A percentile compares a stretch with the other conserved stretches of the same genome.
Conservation (phyloP, 2,329 filamentous ascomycete species). For the Neofusicoccum umdonicola region DNA sequence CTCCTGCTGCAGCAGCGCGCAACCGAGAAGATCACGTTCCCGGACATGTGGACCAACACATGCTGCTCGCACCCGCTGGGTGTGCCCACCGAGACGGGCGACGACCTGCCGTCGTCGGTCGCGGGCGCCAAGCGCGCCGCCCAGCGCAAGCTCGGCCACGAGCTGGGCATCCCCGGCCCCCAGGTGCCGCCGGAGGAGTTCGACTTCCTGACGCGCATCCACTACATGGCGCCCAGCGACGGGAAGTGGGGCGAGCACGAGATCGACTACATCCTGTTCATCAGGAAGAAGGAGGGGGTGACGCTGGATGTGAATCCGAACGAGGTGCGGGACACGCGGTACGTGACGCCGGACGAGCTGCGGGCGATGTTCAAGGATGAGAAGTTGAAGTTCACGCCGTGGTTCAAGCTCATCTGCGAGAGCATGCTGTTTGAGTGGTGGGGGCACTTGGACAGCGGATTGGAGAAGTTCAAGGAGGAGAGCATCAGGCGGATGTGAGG, state of each 20-base stretch:
- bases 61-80: constrained; percentile 97
- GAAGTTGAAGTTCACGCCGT: constrained; percentile 84
- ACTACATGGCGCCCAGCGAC: constrained; percentile 96
- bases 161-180: constrained; percentile 83
- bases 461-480: constrained; percentile 86
- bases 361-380: constrained; percentile 83
- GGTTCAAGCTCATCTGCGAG: constrained; percentile 99
- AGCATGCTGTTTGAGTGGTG: constrained; percentile 99
- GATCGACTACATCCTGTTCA: constrained; percentile 98
- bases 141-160: constrained; percentile 88
- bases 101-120: constrained; percentile 74
- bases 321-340: constrained; percentile 81
- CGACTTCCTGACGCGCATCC: constrained; percentile 90
- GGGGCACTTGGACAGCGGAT: constrained; percentile 74
- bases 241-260: constrained; percentile 99
- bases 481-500: constrained; percentile 78
- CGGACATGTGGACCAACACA: constrained; percentile 99
- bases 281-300: constrained; percentile 75
- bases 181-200: constrained; percentile 92
- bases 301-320: constrained; percentile 80
- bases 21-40: constrained; percentile 96
- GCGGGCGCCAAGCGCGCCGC: constrained; percentile 88
- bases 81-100: constrained; percentile 86
- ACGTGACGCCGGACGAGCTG: constrained; percentile 78
- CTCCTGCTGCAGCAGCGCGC: constrained; percentile 94